Conservation (phyloP, 257 asterid species). For the Solanum commersonii region DNA sequence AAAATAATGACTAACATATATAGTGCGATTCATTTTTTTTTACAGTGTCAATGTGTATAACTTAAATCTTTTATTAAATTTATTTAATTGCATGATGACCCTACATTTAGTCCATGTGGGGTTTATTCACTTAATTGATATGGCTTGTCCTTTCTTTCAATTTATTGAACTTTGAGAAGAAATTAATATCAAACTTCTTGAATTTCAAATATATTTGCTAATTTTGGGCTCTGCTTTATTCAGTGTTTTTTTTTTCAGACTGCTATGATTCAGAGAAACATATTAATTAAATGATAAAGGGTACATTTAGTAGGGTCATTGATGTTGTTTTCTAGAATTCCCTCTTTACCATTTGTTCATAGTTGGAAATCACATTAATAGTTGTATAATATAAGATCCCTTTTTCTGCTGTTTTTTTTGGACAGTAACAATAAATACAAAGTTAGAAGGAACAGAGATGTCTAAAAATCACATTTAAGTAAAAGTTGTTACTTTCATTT, state of each 20-base stretch:
- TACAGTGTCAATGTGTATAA: fast-evolving
- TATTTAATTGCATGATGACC: background rate
- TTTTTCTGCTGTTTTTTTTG: background rate
- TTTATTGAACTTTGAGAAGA: background rate
- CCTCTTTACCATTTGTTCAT: background rate
- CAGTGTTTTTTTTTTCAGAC: background rate
- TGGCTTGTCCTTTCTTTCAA: background rate
- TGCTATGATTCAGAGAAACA: background rate
- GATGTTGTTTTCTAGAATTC: background rate
- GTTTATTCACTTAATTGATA: background rate
- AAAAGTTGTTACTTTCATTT: background rate
- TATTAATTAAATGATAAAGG: background rate
- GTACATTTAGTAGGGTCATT: slow-evolving; percentile 1
- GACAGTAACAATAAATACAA: background rate
- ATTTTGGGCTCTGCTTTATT: background rate
- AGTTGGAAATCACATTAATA: background rate
- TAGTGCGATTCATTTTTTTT: background rate
- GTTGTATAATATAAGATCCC: background rate
- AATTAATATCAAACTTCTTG: background rate
- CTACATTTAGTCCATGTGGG: background rate
- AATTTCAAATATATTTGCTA: background rate
- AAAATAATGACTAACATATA: background rate
- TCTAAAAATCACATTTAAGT: background rate
- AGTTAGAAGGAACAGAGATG: background rate
- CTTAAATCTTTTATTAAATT: background rate